Evolutionary conservation across 371 early-diverging fungal species (phyloP).

Genomic region (Phascolomyces articulosus): DNA sequence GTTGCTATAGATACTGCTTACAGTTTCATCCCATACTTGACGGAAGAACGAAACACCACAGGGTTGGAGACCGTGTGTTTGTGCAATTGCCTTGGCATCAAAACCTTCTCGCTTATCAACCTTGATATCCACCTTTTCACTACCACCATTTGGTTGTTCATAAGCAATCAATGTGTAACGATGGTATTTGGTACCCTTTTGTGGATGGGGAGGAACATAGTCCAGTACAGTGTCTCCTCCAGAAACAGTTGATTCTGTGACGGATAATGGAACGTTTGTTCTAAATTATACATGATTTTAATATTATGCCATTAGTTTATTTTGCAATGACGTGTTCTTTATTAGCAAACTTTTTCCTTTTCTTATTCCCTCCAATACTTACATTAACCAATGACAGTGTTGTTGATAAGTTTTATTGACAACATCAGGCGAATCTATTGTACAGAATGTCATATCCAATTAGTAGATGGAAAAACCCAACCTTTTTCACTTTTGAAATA

Average conservation of each 20-base stretch:
- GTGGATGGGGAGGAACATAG: conserved; percentile 84
- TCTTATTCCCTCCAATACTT: no score
- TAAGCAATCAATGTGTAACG: conserved; percentile 74
- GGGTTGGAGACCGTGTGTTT: conserved; percentile 44
- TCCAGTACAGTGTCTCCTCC: conserved; percentile 62
- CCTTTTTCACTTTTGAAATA: not conserved
- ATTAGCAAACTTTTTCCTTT: no score
- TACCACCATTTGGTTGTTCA: conserved; percentile 70
- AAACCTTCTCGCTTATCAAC: conserved; percentile 43
- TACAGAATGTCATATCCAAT: not conserved
- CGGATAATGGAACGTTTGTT: conserved; percentile 67
- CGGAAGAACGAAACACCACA: conserved; percentile 78
- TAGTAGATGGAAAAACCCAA: not conserved
- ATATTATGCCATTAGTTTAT: no score
- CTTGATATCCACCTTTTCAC: conserved; percentile 51
- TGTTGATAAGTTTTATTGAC: conserved; percentile 64
- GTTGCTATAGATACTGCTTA: conserved; percentile 69
- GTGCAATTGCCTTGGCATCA: conserved; percentile 52
- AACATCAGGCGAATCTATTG: conserved; percentile 64
- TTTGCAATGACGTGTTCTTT: no score
- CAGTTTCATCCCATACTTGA: conserved; percentile 73
- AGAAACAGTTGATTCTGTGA: conserved; percentile 46
- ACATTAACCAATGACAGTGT: conserved; percentile 71
- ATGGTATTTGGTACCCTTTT: conserved; percentile 79
- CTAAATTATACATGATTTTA: conserved; percentile 20